Evolutionary conservation across 331 rosid genomes (phyloP).

Genomic region (Telfairia occidentalis): DNA sequence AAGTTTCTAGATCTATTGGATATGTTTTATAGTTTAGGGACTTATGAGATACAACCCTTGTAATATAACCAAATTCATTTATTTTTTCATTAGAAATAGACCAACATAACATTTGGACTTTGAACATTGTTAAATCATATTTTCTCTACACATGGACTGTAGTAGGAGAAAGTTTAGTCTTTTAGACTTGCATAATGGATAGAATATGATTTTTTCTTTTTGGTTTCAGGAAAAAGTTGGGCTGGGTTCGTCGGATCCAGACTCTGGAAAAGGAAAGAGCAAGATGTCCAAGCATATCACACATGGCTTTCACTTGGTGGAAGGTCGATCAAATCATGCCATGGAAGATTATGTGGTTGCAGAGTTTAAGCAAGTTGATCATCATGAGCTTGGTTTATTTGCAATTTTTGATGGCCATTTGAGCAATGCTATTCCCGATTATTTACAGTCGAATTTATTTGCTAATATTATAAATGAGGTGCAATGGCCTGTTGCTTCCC

Average conservation of each 20-base stretch:
- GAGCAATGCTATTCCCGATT: constrained; percentile 68
- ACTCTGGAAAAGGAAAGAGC: constrained; percentile 99
- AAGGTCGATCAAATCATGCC: constrained; percentile 63
- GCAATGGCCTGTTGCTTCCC: neutral
- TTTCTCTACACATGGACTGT: neutral
- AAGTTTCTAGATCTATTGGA: too few relatives aligned
- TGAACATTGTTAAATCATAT: neutral
- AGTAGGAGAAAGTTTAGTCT: neutral
- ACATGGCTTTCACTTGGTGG: constrained; percentile 87
- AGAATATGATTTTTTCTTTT: neutral
- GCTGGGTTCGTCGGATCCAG: constrained; percentile 53
- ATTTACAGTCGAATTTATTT: constrained; percentile 58
- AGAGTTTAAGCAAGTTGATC: constrained; percentile 58
- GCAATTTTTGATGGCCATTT: constrained; percentile 97
- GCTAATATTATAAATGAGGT: constrained; percentile 79
- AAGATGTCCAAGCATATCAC: constrained; percentile 60
- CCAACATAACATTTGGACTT: neutral
- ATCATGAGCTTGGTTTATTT: constrained; percentile 76
- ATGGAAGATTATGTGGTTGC: constrained; percentile 93
- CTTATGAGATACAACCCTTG: too few relatives aligned
- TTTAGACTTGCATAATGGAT: neutral
- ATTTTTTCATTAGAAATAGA: neutral
- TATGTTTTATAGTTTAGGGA: too few relatives aligned
- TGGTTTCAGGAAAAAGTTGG: constrained; percentile 79
- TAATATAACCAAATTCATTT: too few relatives aligned